phyloP scores from a whole-genome alignment of 2,329 filamentous ascomycete species.

The Diaporthe citrichinensis region DNA sequence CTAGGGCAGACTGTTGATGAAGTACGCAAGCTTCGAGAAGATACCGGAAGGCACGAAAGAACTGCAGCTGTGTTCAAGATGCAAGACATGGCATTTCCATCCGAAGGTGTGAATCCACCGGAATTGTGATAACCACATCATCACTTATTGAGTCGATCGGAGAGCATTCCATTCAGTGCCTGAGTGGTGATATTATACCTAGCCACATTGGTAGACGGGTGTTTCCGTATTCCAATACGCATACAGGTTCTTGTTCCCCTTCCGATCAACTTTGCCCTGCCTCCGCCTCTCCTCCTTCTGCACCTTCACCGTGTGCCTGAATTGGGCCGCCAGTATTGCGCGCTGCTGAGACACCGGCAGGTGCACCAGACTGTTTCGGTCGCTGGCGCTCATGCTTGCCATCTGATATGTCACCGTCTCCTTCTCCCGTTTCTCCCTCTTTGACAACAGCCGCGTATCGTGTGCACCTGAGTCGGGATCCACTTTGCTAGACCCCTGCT shows the following conservation, averaged over 20 bases:
- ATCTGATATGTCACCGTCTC: slow-evolving; percentile 43
- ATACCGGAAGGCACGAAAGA: too few species aligned
- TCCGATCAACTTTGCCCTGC: slow-evolving; percentile 48
- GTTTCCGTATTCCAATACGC: slow-evolving; percentile 53
- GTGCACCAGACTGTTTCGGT: slow-evolving; percentile 48
- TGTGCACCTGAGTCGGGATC: neutral
- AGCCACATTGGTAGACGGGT: slow-evolving; percentile 51
- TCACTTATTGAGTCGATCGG: neutral
- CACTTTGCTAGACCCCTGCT: neutral
- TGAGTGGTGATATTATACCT: slow-evolving; percentile 24
- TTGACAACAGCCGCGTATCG: slow-evolving; percentile 24
- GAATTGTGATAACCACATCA: neutral
- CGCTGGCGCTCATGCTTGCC: slow-evolving; percentile 46
- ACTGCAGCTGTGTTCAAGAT: neutral
- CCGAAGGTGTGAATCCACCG: neutral
- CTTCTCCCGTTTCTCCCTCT: slow-evolving; percentile 38
- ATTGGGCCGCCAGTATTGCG: slow-evolving; percentile 47
- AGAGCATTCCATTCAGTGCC: neutral
- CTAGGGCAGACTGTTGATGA: too few species aligned
- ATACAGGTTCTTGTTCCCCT: slow-evolving; percentile 53
- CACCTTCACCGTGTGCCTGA: slow-evolving; percentile 48
- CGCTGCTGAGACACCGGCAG: slow-evolving; percentile 50
- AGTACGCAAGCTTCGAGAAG: too few species aligned
- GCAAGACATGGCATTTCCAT: neutral
- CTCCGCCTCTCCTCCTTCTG: slow-evolving; percentile 48